Evolutionary conservation across 768 basidiomycete species (phyloP).

Genomic region (Termitomyces sp.): DNA sequence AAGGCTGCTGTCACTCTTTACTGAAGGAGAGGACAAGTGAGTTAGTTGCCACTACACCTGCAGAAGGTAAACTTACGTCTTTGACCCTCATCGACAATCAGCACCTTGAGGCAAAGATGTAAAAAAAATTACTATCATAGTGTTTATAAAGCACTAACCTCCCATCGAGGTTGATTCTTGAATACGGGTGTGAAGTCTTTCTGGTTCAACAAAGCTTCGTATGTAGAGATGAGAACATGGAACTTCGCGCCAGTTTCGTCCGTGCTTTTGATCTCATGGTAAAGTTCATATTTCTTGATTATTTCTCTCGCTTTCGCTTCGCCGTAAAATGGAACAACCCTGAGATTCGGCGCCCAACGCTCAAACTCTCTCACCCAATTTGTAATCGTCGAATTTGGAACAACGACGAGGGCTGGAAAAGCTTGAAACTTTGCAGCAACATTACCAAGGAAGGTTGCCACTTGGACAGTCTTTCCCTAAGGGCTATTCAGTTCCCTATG

Average conservation of each 20-base stretch:
- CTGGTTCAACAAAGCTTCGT: conserved; percentile 69
- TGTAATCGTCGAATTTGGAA: conserved; percentile 93
- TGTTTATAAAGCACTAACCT: conserved; percentile 33
- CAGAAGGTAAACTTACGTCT: conserved; percentile 47
- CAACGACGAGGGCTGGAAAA: conserved; percentile 83
- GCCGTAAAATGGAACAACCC: conserved; percentile 87
- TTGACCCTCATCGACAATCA: conserved; percentile 93
- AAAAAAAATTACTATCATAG: background rate
- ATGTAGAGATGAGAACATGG: conserved; percentile 91
- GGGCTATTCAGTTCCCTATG: background rate
- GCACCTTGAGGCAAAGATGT: conserved; percentile 29
- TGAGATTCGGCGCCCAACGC: conserved; percentile 67
- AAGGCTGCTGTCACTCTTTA: conserved; percentile 76
- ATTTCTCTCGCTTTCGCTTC: conserved; percentile 75
- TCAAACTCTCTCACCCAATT: conserved; percentile 96
- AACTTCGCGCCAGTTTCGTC: conserved; percentile 56
- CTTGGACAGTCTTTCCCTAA: conserved; percentile 90
- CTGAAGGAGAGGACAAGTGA: conserved; percentile 31
- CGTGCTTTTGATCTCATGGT: conserved; percentile 39
- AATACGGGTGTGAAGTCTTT: conserved; percentile 75
- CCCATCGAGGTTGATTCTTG: conserved; percentile 84
- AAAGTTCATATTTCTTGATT: conserved; percentile 78
- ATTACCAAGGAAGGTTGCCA: conserved; percentile 76
- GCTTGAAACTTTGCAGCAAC: conserved; percentile 51
- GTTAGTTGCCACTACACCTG: conserved; percentile 5